Base-by-base conservation (phyloP, 768 basidiomycete genomes). In the Psilocybe sp. region DNA sequence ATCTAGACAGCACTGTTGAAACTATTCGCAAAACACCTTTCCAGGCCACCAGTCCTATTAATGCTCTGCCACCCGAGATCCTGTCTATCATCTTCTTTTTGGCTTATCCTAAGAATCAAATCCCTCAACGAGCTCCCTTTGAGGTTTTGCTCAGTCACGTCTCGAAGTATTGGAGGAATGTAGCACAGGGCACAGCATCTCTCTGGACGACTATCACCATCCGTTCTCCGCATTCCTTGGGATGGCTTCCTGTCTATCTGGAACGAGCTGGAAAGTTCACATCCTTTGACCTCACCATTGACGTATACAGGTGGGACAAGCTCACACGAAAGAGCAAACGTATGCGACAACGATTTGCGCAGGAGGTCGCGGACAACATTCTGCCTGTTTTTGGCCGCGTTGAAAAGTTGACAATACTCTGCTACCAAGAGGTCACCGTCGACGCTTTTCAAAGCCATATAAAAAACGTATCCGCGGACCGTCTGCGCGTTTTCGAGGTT, bases 101-200 rank as follows among this genome's bases (percentile, higher is more conserved):
- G 19, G 52, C 63, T 7, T 55, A 54, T 39, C 59, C 65, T 13
- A 19, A 20, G 15, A 52, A 45, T 13, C 64, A 60, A 16, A 48
- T 56, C 13, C 52, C 54, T 36, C 58, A 60, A 36, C 51, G 43
- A 44, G 47, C 69, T 20, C 68, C 69, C 34, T 63, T 62, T 19
- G 70, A 72, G 53, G 68, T 78, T n/a, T 16, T 59, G 11, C 50
- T 74, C 13, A 71, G 70, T 35, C 75, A 77, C 49, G 73, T 78
- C 36, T 77, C 69, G n/a, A 49, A 49, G 14, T 62, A 59, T 42
- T 78, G 76, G 74, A 67, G 77, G 40, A 58, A 57, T 3, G 55
- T 69, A 13, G 73, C 71, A 1, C 46, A 73, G 19, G 54, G 58
- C 12, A 69, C 65, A 5, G 68, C 72, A 2, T 44, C 56, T 4